These are phyloP conservation scores for Blumeria graminis DNA, from an alignment of 2,329 filamentous ascomycete genomes.

Conservation along the genomic window DNA sequence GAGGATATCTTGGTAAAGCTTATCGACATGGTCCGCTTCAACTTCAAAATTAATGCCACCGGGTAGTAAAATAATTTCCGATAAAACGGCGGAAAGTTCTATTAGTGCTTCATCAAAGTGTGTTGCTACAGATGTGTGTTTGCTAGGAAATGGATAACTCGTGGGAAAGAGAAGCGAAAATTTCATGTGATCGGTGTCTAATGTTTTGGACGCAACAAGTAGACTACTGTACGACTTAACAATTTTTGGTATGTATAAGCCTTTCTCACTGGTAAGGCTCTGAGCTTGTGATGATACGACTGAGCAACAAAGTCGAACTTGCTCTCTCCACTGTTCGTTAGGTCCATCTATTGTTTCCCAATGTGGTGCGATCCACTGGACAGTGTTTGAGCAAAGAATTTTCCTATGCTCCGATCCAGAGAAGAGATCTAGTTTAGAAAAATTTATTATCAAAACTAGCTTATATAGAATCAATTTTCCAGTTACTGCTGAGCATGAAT, in stretches of 20 bases:
- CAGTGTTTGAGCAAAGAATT: constrained; percentile 55
- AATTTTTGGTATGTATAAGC: constrained; percentile 74
- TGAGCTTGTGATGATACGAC: constrained; percentile 70
- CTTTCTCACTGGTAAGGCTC: constrained; percentile 55
- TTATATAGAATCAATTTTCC: constrained; percentile 86
- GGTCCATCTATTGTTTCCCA: constrained; percentile 59
- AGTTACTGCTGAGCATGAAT: constrained; percentile 67
- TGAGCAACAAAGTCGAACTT: constrained; percentile 81
- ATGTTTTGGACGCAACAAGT: constrained; percentile 24
- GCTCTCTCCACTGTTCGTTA: constrained; percentile 72
- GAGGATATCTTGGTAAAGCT: constrained; percentile 54
- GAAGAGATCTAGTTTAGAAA: constrained; percentile 63
- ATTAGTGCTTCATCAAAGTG: constrained; percentile 67
- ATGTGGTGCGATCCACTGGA: constrained; percentile 77
- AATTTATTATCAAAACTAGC: constrained; percentile 77
- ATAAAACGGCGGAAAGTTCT: constrained; percentile 71
- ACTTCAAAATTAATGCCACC: constrained; percentile 54
- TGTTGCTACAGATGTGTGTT: constrained; percentile 29
- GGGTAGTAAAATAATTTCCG: constrained; percentile 52
- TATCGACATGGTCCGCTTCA: constrained; percentile 47
- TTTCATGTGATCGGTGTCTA: constrained; percentile 28
- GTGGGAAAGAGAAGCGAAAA: constrained; percentile 80
- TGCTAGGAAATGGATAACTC: constrained; percentile 67
- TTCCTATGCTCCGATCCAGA: constrained; percentile 50
- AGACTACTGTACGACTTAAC: constrained; percentile 73